phyloP scores from a whole-genome alignment of 768 basidiomycete genomes.

The Fistulinella prunicolor region DNA sequence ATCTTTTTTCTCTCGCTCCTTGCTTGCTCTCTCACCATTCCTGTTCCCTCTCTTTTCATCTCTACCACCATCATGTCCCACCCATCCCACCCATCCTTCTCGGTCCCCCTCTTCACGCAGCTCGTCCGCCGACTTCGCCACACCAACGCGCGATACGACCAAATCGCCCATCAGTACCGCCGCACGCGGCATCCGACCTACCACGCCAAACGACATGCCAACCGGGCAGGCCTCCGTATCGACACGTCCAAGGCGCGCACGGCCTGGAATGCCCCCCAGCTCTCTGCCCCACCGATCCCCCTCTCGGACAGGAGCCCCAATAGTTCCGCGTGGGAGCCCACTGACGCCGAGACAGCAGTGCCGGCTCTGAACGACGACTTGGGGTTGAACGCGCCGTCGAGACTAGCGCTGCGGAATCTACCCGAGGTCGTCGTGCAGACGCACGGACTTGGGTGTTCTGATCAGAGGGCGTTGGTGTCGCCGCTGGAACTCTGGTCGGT shows the following conservation, averaged over 20 bases:
- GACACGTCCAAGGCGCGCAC: slow-evolving; percentile 41
- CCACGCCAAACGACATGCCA: slow-evolving; percentile 50
- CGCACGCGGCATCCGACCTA: slow-evolving; percentile 34
- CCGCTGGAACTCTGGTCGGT: too few species aligned
- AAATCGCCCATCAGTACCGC: slow-evolving; percentile 40
- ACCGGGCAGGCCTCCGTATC: slow-evolving; percentile 41
- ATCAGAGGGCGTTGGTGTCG: too few species aligned
- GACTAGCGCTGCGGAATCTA: not conserved
- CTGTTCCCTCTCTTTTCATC: not conserved
- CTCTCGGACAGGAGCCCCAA: too few species aligned
- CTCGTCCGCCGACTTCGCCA: slow-evolving; percentile 40
- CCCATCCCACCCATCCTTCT: slow-evolving; percentile 13
- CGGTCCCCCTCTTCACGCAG: slow-evolving; percentile 29
- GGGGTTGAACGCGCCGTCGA: too few species aligned
- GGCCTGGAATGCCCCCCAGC: too few species aligned
- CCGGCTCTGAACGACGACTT: not conserved
- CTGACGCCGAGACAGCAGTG: slow-evolving; percentile 25
- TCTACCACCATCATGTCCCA: not conserved
- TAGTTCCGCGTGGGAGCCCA: too few species aligned
- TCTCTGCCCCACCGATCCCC: too few species aligned
- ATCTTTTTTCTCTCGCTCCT: not conserved
- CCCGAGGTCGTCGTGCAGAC: not conserved
- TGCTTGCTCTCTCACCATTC: not conserved
- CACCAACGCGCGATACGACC: slow-evolving; percentile 42
- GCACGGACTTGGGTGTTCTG: not conserved